Evolutionary conservation across 208 protist species (phyloP).

Genomic region (Crithidia mellificae): DNA sequence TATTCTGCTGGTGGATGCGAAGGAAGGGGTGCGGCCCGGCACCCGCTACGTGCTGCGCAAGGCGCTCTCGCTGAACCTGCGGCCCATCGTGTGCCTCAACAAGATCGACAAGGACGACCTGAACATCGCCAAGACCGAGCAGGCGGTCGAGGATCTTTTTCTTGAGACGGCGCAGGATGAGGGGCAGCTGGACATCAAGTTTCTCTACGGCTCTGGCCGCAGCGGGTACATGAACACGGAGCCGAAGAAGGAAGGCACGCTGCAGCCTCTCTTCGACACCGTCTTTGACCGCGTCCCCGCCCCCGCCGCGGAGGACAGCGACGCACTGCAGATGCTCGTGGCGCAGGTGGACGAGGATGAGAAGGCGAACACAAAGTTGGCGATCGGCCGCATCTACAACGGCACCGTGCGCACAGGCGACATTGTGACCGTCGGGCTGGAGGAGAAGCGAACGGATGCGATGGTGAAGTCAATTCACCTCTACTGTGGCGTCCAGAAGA

Average conservation of each 20-base stretch:
- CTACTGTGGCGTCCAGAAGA: conserved; percentile 84
- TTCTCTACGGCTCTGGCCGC: conserved; percentile 94
- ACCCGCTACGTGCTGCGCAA: conserved; percentile 98
- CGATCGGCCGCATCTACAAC: conserved; percentile 92
- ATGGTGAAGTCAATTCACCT: conserved; percentile 86
- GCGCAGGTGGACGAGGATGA: conserved; percentile 93
- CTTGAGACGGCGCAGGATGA: conserved; percentile 93
- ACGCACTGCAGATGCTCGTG: conserved; percentile 94
- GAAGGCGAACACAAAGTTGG: conserved; percentile 75
- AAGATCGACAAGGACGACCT: conserved; percentile 96
- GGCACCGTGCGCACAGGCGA: conserved; percentile 89
- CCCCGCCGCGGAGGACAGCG: conserved; percentile 46
- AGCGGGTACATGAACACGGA: conserved; percentile 91
- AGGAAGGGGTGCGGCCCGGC: conserved; percentile 96
- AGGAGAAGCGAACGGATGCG: conserved; percentile 84
- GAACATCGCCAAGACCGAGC: conserved; percentile 90
- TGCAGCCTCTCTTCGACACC: conserved; percentile 94
- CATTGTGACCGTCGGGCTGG: conserved; percentile 80
- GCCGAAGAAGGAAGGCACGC: conserved; percentile 68
- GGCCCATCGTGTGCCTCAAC: conserved; percentile 97
- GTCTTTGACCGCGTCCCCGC: conserved; percentile 90
- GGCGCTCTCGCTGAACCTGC: conserved; percentile 92
- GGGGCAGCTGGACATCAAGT: conserved; percentile 94
- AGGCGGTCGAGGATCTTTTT: conserved; percentile 96
- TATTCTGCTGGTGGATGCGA: conserved; percentile 95